Evolutionary conservation across 2,329 filamentous ascomycete genomes (phyloP).

Genomic region (Emmonsiellopsis sp.): DNA sequence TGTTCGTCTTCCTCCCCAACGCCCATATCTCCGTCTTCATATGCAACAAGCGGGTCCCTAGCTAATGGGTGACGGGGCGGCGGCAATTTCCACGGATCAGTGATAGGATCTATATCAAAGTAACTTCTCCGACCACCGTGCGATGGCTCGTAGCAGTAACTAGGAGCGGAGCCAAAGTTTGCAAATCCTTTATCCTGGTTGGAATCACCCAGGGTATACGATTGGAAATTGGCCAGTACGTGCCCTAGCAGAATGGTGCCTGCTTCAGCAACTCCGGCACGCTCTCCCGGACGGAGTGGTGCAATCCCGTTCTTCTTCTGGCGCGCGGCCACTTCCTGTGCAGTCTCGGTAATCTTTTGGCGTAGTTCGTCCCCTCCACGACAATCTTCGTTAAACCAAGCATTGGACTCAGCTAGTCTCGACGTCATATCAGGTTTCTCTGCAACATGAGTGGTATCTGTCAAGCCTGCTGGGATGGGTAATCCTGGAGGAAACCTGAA

Average conservation of each 20-base stretch:
- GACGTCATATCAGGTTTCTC: neutral
- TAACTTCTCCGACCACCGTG: slow-evolving; percentile 5
- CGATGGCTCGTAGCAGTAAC: slow-evolving; percentile 4
- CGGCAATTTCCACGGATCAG: slow-evolving; percentile 2
- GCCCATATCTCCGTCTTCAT: neutral
- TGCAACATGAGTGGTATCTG: neutral
- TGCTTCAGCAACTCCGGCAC: slow-evolving; percentile 3
- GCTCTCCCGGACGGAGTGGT: neutral
- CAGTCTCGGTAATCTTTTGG: slow-evolving; percentile 5
- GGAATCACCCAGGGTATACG: slow-evolving; percentile 5
- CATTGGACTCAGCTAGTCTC: slow-evolving; percentile 8
- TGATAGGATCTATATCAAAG: slow-evolving; percentile 5
- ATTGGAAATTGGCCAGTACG: slow-evolving; percentile 9
- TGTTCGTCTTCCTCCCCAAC: neutral
- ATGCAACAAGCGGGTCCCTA: neutral
- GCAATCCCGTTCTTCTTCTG: neutral
- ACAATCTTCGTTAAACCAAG: slow-evolving; percentile 8
- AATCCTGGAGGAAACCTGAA: slow-evolving; percentile 6
- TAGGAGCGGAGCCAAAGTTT: slow-evolving; percentile 7
- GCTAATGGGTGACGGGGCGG: neutral
- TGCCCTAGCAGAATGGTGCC: slow-evolving; percentile 6
- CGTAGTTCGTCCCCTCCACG: slow-evolving; percentile 6
- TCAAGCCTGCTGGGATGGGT: slow-evolving; percentile 1
- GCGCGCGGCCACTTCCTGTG: slow-evolving; percentile 3
- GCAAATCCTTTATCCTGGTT: slow-evolving; percentile 9